These are phyloP conservation scores for Forsythia viridissima DNA, from an alignment of 257 asterid genomes.

Conservation along the genomic window DNA sequence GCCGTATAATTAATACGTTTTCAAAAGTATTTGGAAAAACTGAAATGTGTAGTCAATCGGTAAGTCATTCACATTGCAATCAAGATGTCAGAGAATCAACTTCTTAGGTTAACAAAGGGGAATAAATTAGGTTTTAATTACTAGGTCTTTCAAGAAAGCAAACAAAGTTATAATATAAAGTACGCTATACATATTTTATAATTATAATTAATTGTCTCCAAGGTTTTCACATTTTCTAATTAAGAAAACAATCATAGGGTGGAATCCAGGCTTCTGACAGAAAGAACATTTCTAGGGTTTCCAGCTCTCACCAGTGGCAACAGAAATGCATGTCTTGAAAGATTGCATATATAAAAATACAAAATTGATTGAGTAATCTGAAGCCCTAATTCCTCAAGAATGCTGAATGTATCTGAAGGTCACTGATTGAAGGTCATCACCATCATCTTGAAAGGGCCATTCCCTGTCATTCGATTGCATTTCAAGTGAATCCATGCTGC, in stretches of 20 bases:
- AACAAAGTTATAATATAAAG: neutral
- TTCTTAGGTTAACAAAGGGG: neutral
- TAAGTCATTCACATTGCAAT: neutral
- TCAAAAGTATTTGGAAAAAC: too few species aligned
- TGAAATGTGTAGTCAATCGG: too few species aligned
- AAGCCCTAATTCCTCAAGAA: conserved; percentile 24
- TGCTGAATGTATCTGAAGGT: conserved; percentile 65
- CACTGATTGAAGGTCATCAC: conserved; percentile 66
- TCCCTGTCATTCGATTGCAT: conserved; percentile 45
- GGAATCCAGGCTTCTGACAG: conserved; percentile 14
- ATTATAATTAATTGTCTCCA: conserved; percentile 12
- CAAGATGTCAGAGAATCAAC: neutral
- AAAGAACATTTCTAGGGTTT: conserved; percentile 37
- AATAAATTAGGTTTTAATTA: conserved; percentile 1
- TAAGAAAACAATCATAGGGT: conserved; percentile 14
- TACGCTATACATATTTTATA: conserved; percentile 18
- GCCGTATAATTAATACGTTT: neutral
- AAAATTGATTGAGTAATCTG: neutral
- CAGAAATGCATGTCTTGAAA: neutral
- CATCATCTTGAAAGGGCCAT: conserved; percentile 58
- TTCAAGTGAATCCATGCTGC: conserved; percentile 56
- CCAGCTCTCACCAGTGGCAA: conserved; percentile 8
- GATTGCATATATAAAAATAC: neutral
- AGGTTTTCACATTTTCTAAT: conserved; percentile 9
- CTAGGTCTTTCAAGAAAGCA: neutral